Evolutionary conservation across 371 early-diverging fungal genomes (phyloP), one percentile per base, ranked within the genome.

Genomic region (Saksenaea vasiformis): DNA sequence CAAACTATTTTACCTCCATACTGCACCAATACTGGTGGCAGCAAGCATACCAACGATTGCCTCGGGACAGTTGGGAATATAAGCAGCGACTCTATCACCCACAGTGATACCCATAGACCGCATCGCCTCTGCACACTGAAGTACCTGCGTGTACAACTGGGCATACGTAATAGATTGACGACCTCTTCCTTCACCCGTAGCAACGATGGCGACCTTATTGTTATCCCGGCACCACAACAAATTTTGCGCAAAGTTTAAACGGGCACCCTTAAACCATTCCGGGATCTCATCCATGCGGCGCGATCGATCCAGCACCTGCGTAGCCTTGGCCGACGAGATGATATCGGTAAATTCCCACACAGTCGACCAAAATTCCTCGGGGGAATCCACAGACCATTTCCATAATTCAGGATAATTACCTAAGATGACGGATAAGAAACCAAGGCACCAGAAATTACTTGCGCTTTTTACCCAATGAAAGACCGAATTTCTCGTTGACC

Each of bases 81-180:
- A 99, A 1, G 91, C 96, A 38, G 93, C 94, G 0, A 99, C 92
- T 15, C 96, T 86, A 71, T 99, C 99, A 14, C 97, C 98, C 38
- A 82, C 77, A 41, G 69, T 66, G 7, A 99, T 77, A 15, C 97
- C 96, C 9, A 79, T 54, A 4, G 64, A 65, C 31, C 88, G 84
- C 71, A 96, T 83, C 0, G 96, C 93, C 36, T 82, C 85, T 3
- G 94, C 90, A 54, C 87, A 88, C 35, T 76, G 70, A 7, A 87
- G 79, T 3, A 98, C 98, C 58, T 78, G 73, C 17, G 86, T 76
- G 61, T 90, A 84, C 3, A 97, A 79, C 62, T 97, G 82, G 26
- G 80, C 82, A 71, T 94, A 97, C 1, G 93, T 94, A 35, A 92
- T 74, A 13, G 54, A 64, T 7, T 64, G 58, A 28, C 61, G 70